phyloP scores from a whole-genome alignment of 2,329 filamentous ascomycete genomes.

The Pseudogymnoascus sp. region DNA sequence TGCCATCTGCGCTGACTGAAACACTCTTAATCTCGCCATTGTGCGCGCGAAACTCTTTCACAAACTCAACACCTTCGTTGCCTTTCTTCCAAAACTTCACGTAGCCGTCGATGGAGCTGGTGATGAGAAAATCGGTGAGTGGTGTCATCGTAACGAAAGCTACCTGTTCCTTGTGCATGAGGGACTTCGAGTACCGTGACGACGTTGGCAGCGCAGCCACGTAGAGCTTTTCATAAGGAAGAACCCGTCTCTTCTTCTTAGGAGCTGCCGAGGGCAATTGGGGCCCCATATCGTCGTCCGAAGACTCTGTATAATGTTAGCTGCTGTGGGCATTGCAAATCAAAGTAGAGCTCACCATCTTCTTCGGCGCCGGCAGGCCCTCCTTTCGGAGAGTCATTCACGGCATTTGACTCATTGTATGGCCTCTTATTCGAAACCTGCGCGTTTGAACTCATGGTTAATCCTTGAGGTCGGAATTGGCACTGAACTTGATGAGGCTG shows the following conservation, averaged over 20 bases:
- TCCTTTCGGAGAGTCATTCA: slow-evolving; percentile 2
- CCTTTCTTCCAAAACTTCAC: slow-evolving; percentile 99
- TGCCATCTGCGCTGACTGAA: slow-evolving; percentile 78
- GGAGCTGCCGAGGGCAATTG: slow-evolving; percentile 73
- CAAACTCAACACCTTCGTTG: slow-evolving; percentile 84
- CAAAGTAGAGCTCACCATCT: background rate
- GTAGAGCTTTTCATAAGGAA: slow-evolving; percentile 94
- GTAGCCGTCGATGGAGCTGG: slow-evolving; percentile 85
- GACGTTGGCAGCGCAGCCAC: slow-evolving; percentile 79
- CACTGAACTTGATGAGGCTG: background rate
- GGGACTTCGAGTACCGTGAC: slow-evolving; percentile 78
- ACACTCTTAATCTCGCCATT: slow-evolving; percentile 74
- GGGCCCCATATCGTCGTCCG: slow-evolving; percentile 88
- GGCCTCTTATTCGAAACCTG: slow-evolving; percentile 5
- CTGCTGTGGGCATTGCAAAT: background rate
- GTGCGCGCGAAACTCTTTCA: slow-evolving; percentile 95
- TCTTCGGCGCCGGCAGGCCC: background rate
- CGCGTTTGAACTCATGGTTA: background rate
- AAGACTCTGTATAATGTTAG: slow-evolving; percentile 40
- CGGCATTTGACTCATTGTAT: background rate
- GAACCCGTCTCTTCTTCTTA: slow-evolving; percentile 83
- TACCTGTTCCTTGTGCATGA: slow-evolving; percentile 97
- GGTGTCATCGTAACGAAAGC: slow-evolving; percentile 83
- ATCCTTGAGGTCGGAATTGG: background rate
- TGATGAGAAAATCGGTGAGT: slow-evolving; percentile 89